Base-by-base conservation (phyloP, 2,329 filamentous ascomycete species). In the Microdochium trichocladiopsis region DNA sequence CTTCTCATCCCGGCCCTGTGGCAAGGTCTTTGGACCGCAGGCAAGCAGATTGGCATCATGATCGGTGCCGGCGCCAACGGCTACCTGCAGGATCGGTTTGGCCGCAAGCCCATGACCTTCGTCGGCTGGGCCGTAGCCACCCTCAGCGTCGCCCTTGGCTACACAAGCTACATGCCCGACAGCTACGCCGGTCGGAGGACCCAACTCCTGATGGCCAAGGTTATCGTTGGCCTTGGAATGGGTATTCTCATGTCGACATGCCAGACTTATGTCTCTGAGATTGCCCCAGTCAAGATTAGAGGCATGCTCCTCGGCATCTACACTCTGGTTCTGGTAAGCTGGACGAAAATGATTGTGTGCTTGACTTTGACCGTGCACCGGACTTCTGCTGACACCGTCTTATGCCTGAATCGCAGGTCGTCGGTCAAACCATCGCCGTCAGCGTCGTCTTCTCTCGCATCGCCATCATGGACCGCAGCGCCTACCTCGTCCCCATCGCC, bases 1-100 rank as follows among this genome's bases (percentile, higher is more conserved):
- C 50, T 51, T 24, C 41, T 45, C n/a, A 59, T 61, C 23, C 57
- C 59, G 8, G 59, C 59, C 49, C 53, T 56, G 47, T 61, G 59
- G 59, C 58, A 61, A 31, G 57, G 57, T 12, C 53, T 53, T 25
- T 61, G 59, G 59, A 61, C 55, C 50, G 58, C 58, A 14, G 52
- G 50, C 43, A 58, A 57, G 50, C 57, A 60, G 45, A 52, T 57
- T 21, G 55, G 54, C 52, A 60, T 53, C 50, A 53, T 58, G 50
- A 25, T 60, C 6, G 58, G 59, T n/a, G 55, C 56, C 3, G 41
- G 57, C 9, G 23, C 43, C 9, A 53, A 56, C 10, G 59, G 59
- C 28, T 58, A 53, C 31, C 24, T 55, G 12, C 55, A 57, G 18
- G 59, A 61, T 37, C 51, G 50, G 51, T 45, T 58, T 43, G 59